Percentiles rank a stretch among this genome's conserved stretches.
Evolutionary conservation across 2,329 filamentous ascomycete species (phyloP).

Genomic region (Cytospora mali): DNA sequence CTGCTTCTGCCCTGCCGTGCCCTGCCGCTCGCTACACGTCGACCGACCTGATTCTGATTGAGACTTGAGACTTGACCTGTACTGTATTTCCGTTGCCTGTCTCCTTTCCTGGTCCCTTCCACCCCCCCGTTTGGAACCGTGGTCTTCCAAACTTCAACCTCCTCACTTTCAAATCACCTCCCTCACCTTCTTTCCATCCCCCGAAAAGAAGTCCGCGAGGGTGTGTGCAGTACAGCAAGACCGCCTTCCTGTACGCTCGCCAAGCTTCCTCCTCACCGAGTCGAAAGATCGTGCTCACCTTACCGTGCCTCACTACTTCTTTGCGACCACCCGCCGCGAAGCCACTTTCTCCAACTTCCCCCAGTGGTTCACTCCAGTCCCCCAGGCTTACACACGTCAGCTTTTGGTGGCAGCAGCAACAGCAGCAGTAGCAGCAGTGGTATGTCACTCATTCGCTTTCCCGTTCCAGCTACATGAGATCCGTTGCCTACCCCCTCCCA

Average conservation of each 20-base stretch:
- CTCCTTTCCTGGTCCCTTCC: slow-evolving; percentile 8
- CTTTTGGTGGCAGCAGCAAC: slow-evolving; percentile 12
- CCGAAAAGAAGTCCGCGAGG: slow-evolving; percentile 11
- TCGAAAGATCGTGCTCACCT: slow-evolving; percentile 11
- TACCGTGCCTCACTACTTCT: not conserved
- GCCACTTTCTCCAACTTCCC: slow-evolving; percentile 15
- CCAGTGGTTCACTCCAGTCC: slow-evolving; percentile 4
- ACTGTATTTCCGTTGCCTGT: slow-evolving; percentile 14
- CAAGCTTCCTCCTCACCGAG: slow-evolving; percentile 16
- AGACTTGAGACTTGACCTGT: slow-evolving; percentile 7
- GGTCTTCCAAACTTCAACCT: slow-evolving; percentile 13
- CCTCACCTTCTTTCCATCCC: slow-evolving; percentile 9
- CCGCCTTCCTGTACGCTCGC: slow-evolving; percentile 16
- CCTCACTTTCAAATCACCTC: slow-evolving; percentile 16
- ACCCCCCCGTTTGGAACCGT: slow-evolving; percentile 13
- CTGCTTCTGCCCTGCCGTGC: not conserved
- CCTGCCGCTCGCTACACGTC: not conserved
- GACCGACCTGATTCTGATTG: slow-evolving; percentile 12
- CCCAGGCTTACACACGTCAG: slow-evolving; percentile 3
- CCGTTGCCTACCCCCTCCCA: not conserved
- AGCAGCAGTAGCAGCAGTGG: slow-evolving; percentile 5
- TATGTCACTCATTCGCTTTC: slow-evolving; percentile 6
- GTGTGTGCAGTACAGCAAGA: slow-evolving; percentile 18
- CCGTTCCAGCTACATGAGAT: not conserved
- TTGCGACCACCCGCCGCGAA: slow-evolving; percentile 7